Base-by-base conservation (phyloP, 1,284 basidiomycete genomes). In the Jaminaea rosea region DNA sequence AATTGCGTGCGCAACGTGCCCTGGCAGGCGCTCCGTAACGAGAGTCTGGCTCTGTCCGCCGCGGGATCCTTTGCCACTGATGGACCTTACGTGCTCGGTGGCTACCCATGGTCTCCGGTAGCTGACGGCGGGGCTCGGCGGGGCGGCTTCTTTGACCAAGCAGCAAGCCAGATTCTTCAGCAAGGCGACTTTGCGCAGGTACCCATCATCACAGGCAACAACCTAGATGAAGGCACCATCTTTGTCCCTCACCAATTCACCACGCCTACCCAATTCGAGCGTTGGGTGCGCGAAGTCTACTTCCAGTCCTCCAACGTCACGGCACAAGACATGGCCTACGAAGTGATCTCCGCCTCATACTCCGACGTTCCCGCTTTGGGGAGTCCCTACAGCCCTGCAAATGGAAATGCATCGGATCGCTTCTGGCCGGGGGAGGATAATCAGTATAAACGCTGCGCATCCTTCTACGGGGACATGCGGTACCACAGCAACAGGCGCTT, bases 371-470 rank as follows among this genome's bases (percentile, higher is more conserved):
- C 53, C 19, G 24, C 21, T 8, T 17, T 34, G 15, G 53, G 53
- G 13, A 45, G 36, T 15, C 53, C 53, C 17, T 55, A 52, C 31
- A 2, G 15, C 13, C 52, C 49, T 7, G 21, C 24, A 1, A 39
- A 21, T 11, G 51, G 19, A 29, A 26, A 26, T 24, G 19, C 28
- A 19, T 19, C n/a, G 8, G 31, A 52, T 26, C 29, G 52, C 10
- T 55, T 55, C 52, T 55, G 26, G n/a, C n/a, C n/a, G 19, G 50
- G 50, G 11, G 17, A 19, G 11, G 49, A 44, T 17, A 55, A 55
- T n/a, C 53, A 55, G 34, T 55, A 31, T 44, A 56, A 55, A 26
- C 31, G 53, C 23, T 28, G 27, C 15, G 52, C 53, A n/a, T 46
- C 53, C 5, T 17, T 55, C 19, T 55, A 55, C 26, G 53, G 51